Base-by-base conservation (phyloP, 306 rosid species). In the Cucumis hystrix region DNA sequence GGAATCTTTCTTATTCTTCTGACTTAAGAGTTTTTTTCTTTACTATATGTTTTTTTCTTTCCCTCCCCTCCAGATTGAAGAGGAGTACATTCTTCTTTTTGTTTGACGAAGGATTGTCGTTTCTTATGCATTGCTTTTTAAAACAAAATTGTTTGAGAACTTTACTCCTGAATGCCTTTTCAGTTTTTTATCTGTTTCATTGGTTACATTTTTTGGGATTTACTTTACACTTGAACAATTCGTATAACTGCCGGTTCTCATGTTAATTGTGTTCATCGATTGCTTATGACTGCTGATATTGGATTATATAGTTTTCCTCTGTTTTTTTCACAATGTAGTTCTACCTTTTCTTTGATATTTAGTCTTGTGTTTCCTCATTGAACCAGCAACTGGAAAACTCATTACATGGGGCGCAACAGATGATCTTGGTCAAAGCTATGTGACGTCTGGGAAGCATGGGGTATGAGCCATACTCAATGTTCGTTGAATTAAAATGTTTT, bases 341-440 rank as follows among this genome's bases (percentile, higher is more conserved):
- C 43, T 79, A 33, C 39, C 40, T 15, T 57, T 16, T 70, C 20
- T 77, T 16, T 54, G 80, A 33, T 73, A 10, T 77, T 45, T 25
- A 45, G 20, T 77, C 39, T 6, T 75, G 17, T 80, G 43, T 11
- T 59, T 70, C 73, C 82, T 83, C 60, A 28, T 72, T 28, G 14
- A 60, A 79, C 30, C 86, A 93, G 98, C 83, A 39, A 80, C 84
- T 78, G 96, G 97, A 80, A 93, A 93, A 83, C 96, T 91, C 79
- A 93, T 91, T 67, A 93, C 98, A 66, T 93, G 97, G 98, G 98
- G 98, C 51, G 90, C 98, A 62, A 90, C 98, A 14, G 97, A 91
- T 88, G 98, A 93, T 87, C 82, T 93, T 73, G 98, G 98, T 52
- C 98, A 93, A 85, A 93, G 97, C 88, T 93, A 93, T 84, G 88